Conservation (phyloP, 208 protist species). For the Leishmania amazonensis region DNA sequence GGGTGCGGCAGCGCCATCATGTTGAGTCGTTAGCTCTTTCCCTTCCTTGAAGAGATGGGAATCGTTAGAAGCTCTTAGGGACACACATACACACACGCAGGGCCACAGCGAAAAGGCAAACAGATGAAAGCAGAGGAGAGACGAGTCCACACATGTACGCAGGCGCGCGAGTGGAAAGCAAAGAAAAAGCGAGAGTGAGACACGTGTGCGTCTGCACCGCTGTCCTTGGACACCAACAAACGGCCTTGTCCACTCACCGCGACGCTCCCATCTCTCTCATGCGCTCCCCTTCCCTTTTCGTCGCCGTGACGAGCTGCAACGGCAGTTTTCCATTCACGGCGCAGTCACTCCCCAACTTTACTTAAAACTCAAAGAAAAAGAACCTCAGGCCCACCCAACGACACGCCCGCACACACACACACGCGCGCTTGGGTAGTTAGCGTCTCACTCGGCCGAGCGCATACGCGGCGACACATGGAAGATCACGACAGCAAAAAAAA, state of each 20-base stretch:
- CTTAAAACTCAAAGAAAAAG: constrained; percentile 1
- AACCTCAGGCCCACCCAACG: background rate
- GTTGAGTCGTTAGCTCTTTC: background rate
- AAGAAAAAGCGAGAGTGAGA: background rate
- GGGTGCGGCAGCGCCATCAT: background rate
- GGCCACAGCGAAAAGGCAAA: background rate
- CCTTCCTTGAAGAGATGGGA: background rate
- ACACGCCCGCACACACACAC: background rate
- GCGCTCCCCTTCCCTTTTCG: background rate
- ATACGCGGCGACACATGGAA: constrained; percentile 6
- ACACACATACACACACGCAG: background rate
- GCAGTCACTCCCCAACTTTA: background rate
- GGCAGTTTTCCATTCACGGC: background rate
- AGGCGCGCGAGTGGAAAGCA: background rate
- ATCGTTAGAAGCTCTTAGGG: background rate
- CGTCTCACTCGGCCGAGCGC: background rate
- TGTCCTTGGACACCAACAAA: background rate
- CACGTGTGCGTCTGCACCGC: background rate
- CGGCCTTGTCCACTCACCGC: background rate
- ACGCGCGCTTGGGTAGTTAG: background rate
- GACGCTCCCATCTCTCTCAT: background rate
- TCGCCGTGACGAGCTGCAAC: background rate
- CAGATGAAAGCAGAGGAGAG: background rate
- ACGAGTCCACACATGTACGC: background rate
- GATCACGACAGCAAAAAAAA: constrained; percentile 1